Evolutionary conservation across 2,329 filamentous ascomycete species (phyloP), one percentile per base, ranked within the genome.

Genomic region (Xylariaceae sp.): DNA sequence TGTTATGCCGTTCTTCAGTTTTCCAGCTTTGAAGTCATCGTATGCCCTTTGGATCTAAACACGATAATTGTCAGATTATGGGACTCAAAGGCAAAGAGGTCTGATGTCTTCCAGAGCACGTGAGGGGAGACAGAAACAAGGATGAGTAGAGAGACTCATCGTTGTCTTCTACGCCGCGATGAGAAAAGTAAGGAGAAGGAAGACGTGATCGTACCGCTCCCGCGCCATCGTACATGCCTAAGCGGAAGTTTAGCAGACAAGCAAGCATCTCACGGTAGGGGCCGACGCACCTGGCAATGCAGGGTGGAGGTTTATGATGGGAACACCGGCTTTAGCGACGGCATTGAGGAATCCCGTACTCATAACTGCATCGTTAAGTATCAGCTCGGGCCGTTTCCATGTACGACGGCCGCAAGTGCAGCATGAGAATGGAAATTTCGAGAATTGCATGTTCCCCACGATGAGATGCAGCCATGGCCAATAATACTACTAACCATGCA

Each of bases 271-370:
- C 44, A 5, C 34, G 35, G 35, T 1, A 18, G 44, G 48, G 83
- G 44, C n/a, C 13, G 23, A 45, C 57, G 34, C 56, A 62, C 62
- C 62, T 55, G 57, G 60, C 23, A 64, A 55, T 57, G 60, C 62
- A 8, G 53, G 91, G 70, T 96, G 91, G 47, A 96, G 74, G 71
- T 96, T 96, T 68, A 96, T 92, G 50, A 93, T 85, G 23, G 80
- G 82, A 42, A 93, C 78, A 0, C 81, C 81, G 0, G 79, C 83
- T 10, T 73, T 76, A 39, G 83, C 80, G 6, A 96, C 71, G 1
- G 90, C 89, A 7, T 82, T 79, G 52, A 96, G 77, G 71, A 95
- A 94, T 1, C 79, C 76, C 2, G 59, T 49, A 44, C 62, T 64
- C 60, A 63, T 61, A 6, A 62, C 62, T 62, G 50, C 51, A n/a